Conservation (phyloP, 2,329 filamentous ascomycete species). For the Claviceps arundinis region DNA sequence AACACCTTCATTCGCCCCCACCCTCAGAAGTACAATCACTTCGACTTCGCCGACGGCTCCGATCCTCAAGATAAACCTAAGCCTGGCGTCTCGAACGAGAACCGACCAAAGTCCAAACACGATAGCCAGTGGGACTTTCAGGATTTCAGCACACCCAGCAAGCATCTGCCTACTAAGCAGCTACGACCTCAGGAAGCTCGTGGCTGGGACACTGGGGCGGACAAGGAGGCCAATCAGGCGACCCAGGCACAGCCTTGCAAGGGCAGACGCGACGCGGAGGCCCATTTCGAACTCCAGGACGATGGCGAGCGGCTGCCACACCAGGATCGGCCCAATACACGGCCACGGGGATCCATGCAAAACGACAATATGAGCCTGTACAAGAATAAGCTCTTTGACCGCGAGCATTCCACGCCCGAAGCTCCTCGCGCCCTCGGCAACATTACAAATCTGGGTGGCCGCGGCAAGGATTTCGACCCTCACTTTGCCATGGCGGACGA, state of each 20-base stretch:
- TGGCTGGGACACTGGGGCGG: constrained; percentile 61
- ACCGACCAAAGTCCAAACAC: constrained; percentile 46
- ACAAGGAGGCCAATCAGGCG: constrained; percentile 41
- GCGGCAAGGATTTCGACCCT: constrained; percentile 61
- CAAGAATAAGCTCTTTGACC: constrained; percentile 59
- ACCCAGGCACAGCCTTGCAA: constrained; percentile 43
- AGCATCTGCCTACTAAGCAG: constrained; percentile 47
- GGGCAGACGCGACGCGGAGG: constrained; percentile 64
- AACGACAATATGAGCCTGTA: constrained; percentile 61
- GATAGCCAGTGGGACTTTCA: constrained; percentile 74
- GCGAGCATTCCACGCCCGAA: constrained; percentile 32
- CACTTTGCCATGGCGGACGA: constrained; percentile 69
- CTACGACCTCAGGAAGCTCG: constrained; percentile 55
- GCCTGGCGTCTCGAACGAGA: constrained; percentile 25
- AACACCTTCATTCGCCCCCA: constrained; percentile 48
- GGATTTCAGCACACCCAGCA: constrained; percentile 75
- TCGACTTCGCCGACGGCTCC: constrained; percentile 61
- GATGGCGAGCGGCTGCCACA: constrained; percentile 48
- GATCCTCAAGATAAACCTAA: constrained; percentile 35
- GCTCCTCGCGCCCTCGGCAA: constrained; percentile 41
- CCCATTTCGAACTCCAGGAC: constrained; percentile 76
- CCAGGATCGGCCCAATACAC: constrained; percentile 28
- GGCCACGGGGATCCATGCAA: constrained; percentile 40
- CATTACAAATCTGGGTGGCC: constrained; percentile 60
- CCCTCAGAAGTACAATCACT: constrained; percentile 72